A percentile compares a stretch with the other conserved stretches of the same genome.
Conservation (phyloP, 2,329 filamentous ascomycete genomes). For the Penicillium paneum region DNA sequence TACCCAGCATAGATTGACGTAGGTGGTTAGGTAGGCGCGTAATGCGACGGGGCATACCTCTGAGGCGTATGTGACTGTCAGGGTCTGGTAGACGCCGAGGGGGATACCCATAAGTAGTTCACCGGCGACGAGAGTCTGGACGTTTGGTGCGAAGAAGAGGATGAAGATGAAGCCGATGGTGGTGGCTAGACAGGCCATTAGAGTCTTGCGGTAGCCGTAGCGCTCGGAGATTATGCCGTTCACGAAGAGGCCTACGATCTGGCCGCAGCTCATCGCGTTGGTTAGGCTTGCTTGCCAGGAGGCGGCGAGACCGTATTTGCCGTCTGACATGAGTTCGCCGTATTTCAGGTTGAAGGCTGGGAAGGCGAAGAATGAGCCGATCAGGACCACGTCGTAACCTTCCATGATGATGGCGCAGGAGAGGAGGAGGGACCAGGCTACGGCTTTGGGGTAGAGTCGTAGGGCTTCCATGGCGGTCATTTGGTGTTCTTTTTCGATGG, state of each 20-base stretch:
- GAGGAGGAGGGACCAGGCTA: constrained; percentile 38
- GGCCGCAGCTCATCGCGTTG: constrained; percentile 34
- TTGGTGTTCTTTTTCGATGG: constrained; percentile 32
- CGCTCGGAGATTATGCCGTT: constrained; percentile 21
- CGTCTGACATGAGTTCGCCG: constrained; percentile 13
- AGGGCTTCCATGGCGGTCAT: constrained; percentile 36
- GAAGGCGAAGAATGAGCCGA: constrained; percentile 33
- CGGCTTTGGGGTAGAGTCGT: constrained; percentile 34
- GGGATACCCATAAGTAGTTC: constrained; percentile 43
- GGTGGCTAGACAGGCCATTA: constrained; percentile 20
- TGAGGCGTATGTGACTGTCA: constrained; percentile 38
- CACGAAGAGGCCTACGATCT: constrained; percentile 25
- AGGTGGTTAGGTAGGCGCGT: constrained; percentile 35
- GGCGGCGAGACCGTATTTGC: constrained; percentile 32
- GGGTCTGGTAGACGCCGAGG: constrained; percentile 36
- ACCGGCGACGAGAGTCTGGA: constrained; percentile 36
- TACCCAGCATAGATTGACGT: constrained; percentile 43
- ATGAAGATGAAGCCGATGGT: constrained; percentile 36
- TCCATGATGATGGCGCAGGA: constrained; percentile 43
- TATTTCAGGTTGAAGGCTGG: constrained; percentile 25
- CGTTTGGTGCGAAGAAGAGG: constrained; percentile 40
- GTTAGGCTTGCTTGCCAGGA: constrained; percentile 36
- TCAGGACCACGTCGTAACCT: constrained; percentile 40
- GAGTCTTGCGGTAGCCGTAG: constrained; percentile 18
- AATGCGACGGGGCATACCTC: constrained; percentile 38